Percentiles rank a stretch among this genome's conserved stretches.
These are phyloP conservation scores for Anthracocystis panici-leucophaei DNA, from an alignment of 1,284 basidiomycete species.

Conservation along the genomic window DNA sequence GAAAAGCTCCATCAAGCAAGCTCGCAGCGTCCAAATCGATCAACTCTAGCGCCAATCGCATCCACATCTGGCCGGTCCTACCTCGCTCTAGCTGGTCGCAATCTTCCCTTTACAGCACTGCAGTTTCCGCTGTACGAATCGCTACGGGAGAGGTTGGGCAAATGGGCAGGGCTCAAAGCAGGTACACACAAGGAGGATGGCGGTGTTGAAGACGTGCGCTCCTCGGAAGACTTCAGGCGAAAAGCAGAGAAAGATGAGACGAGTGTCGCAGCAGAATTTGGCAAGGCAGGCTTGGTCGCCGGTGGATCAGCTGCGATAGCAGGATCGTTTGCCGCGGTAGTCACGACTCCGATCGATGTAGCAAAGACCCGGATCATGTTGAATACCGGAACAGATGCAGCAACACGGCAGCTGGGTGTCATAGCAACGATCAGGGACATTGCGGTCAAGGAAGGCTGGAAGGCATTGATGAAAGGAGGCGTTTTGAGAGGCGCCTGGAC, in stretches of 20 bases:
- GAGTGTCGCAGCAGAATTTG: conserved; percentile 33
- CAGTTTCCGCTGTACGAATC: conserved; percentile 66
- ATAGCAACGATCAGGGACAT: conserved; percentile 46
- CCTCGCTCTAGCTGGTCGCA: conserved; percentile 57
- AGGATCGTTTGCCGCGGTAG: conserved; percentile 48
- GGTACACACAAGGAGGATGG: conserved; percentile 48
- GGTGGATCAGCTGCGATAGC: conserved; percentile 52
- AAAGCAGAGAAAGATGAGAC: conserved; percentile 27
- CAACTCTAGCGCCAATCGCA: conserved; percentile 20
- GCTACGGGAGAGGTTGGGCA: conserved; percentile 36
- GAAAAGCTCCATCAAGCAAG: conserved; percentile 22
- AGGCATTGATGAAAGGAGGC: conserved; percentile 56
- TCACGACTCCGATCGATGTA: conserved; percentile 60
- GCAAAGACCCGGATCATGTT: conserved; percentile 64
- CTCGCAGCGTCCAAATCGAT: conserved; percentile 5
- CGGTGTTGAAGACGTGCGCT: conserved; percentile 44
- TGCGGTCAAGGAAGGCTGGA: conserved; percentile 46
- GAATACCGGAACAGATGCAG: conserved; percentile 18
- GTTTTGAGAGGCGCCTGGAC: conserved; percentile 58
- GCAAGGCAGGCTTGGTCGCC: conserved; percentile 52
- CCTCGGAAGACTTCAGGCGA: conserved; percentile 26
- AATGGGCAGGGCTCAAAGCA: conserved; percentile 45
- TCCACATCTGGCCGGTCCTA: conserved; percentile 52
- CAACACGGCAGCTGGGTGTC: conserved; percentile 29
- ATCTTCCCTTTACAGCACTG: conserved; percentile 64